Evolutionary conservation across 805 yeast species (phyloP).

Genomic region (Candida chilensis): DNA sequence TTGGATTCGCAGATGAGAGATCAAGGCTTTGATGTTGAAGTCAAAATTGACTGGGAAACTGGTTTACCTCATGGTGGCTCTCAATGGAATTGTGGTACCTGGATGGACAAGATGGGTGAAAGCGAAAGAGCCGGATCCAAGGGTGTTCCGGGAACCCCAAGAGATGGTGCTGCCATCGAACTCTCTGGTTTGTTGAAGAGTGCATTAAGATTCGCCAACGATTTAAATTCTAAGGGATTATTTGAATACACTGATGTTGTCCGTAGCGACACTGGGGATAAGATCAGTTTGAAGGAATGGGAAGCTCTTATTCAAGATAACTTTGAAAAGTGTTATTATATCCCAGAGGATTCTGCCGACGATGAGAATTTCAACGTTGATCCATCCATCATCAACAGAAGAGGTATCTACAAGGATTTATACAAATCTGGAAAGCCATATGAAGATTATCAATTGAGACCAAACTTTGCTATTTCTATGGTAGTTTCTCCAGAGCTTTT

Average conservation of each 20-base stretch:
- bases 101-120: slow-evolving; percentile 99
- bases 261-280: slow-evolving; percentile 48
- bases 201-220: slow-evolving; percentile 68
- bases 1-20: slow-evolving; percentile 89
- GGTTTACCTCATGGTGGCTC: slow-evolving; percentile 90
- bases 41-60: slow-evolving; percentile 78
- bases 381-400: slow-evolving; percentile 61
- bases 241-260: slow-evolving; percentile 53
- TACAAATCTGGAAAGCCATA: slow-evolving; percentile 75
- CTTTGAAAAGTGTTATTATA: slow-evolving; percentile 72
- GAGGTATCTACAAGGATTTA: slow-evolving; percentile 91
- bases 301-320: slow-evolving; percentile 55
- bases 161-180: slow-evolving; percentile 96
- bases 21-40: slow-evolving; percentile 82
- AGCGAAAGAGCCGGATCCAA: slow-evolving; percentile 71
- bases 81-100: slow-evolving; percentile 91
- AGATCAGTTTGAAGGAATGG: slow-evolving; percentile 61
- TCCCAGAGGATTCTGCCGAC: slow-evolving; percentile 57
- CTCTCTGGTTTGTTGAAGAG: slow-evolving; percentile 85
- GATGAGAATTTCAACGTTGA: slow-evolving; percentile 59
- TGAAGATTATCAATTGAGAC: slow-evolving; percentile 90
- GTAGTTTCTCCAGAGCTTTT: slow-evolving; percentile 93
- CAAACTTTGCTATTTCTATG: slow-evolving; percentile 90
- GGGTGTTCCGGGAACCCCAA: slow-evolving; percentile 96
- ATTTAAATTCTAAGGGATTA: slow-evolving; percentile 39